Evolutionary conservation across 805 yeast species (phyloP), one percentile per base, ranked within the genome.

Genomic region (Isabelozyma rhagii): DNA sequence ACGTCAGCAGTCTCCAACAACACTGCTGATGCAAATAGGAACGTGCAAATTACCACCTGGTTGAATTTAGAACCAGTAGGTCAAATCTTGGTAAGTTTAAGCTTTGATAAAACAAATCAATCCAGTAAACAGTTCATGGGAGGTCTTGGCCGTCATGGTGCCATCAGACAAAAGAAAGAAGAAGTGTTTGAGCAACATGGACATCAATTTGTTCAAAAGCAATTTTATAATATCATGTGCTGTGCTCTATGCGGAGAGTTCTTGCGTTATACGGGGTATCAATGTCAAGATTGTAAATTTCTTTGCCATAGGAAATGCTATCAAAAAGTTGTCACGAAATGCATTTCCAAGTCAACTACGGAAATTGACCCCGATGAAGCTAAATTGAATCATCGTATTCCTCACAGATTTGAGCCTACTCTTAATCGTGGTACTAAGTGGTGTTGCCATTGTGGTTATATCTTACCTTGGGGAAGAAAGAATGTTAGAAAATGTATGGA

Each of bases 391-490:
- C 98, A 94, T 67, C 87, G 96, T 56, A 94, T 94, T 58, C 99
- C 99, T 36, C 99, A 94, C 66, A 83, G 97, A 65, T 93, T 93
- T 66, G 97, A 89, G 57, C 92, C 93, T n/a, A 82, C 84, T 27
- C 80, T 94, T 14, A 94, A 94, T 63, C 85, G 91, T 69, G 96
- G 97, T 60, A 96, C 99, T 2, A 92, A 93, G 64, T 94, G 99
- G 99, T 94, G 99, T 72, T 94, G 98, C 60, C 99, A 94, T 66
- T 94, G 99, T 79, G 99, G 99, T 53, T 90, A 90, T 64, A 84
- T 94, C 47, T 77, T 94, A 54, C 98, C 99, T 14, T 86, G 97
- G 87, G 97, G 98, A 47, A 83, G 86, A 61, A 91, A 90, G 67
- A 91, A 89, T 59, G 96, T 92, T 9, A 80, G 97, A 46, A 94